Conservation (phyloP, 306 rosid species). For the Dryas drummondii region DNA sequence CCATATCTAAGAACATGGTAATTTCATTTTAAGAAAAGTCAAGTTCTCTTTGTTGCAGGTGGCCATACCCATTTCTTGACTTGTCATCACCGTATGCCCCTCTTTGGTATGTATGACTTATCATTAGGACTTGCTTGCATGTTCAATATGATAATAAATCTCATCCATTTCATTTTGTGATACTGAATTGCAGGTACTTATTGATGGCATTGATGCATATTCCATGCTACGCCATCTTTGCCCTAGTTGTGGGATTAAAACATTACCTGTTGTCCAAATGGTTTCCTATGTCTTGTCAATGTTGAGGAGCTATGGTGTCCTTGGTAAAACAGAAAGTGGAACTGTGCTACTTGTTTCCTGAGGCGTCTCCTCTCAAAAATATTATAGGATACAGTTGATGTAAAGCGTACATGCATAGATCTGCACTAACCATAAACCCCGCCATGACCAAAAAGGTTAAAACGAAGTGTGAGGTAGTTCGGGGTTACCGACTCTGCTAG, state of each 20-base stretch:
- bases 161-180: neutral
- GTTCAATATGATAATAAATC: neutral
- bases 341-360: neutral
- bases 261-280: conserved; percentile 27
- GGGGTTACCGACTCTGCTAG: no score
- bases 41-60: conserved; percentile 48
- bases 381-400: neutral
- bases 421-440: no score
- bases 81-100: conserved; percentile 68
- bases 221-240: conserved; percentile 42
- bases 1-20: conserved; percentile 3
- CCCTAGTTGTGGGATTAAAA: conserved; percentile 30
- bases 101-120: conserved; percentile 46
- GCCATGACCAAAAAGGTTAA: no score
- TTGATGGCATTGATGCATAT: conserved; percentile 38
- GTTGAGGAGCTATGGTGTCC: neutral
- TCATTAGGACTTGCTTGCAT: neutral
- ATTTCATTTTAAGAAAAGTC: conserved; percentile 12
- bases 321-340: neutral
- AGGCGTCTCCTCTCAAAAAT: neutral
- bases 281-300: conserved; percentile 34
- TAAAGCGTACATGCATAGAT: no score
- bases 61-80: conserved; percentile 91
- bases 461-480: no score
- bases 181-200: conserved; percentile 41